Evolutionary conservation across 2,329 filamentous ascomycete genomes (phyloP), one percentile per base, ranked within the genome.

Genomic region (Hymenoscyphus salicellus): DNA sequence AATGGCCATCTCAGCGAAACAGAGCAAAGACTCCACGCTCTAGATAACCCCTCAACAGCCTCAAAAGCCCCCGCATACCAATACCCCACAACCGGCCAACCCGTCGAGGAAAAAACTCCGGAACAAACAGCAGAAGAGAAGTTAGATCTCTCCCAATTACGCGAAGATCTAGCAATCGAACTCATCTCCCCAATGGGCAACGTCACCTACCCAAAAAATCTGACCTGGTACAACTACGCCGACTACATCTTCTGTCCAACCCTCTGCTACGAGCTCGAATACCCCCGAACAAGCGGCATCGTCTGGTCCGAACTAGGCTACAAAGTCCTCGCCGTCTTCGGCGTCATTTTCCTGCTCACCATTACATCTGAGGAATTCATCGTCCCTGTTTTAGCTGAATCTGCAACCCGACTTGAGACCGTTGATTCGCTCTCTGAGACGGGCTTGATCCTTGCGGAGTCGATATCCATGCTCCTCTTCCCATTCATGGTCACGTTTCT

Each of bases 401-500:
- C 92, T 17, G 82, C 80, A 0, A 64, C 70, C 10, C 82, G 83
- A 6, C 82, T 89, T 60, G 81, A 83, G 66, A 74, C 75, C 8
- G 73, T 75, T 10, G 70, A 75, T 5, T 75, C 78, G 2, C 70
- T 75, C 8, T 79, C 84, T 1, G 95, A 98, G 68, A 86, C 86
- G 63, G 82, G 87, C 2, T 85, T 99, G 65, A 88, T 97, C 69
- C 83, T 99, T 28, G 87, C 91, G 32, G 95, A 98, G 81, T 93
- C 91, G 16, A 93, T 97, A 74, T 94, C 90, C 64, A 88, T 91
- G 82, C 86, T 99, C 20, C 84, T 99, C 26, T 98, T 97, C 78
- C 95, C 95, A 2, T 99, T 98, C 78, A 97, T 97, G 92, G 84
- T 98, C 66, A 96, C 89, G 3, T 96, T 98, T 76, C 82, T 98